These are phyloP conservation scores for Cornus kousa DNA, from an alignment of 148 eudicot species.

Conservation along the genomic window DNA sequence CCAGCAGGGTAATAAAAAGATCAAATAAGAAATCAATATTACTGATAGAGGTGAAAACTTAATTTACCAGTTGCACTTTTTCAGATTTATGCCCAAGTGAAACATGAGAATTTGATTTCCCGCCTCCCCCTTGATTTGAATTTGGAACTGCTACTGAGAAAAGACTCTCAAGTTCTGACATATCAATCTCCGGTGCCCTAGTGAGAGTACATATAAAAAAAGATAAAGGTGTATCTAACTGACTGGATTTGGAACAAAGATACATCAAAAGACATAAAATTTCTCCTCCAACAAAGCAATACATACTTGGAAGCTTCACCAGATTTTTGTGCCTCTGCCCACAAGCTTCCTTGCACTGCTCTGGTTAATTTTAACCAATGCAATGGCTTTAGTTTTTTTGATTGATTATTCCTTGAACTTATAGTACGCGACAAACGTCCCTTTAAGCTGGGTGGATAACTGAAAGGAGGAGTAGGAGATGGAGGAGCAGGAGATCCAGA, in stretches of 20 bases:
- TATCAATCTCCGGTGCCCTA: slow-evolving; percentile 94
- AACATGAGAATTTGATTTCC: slow-evolving; percentile 42
- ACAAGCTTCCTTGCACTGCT: slow-evolving; percentile 92
- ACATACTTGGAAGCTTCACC: slow-evolving; percentile 71
- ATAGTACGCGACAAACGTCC: slow-evolving; percentile 44
- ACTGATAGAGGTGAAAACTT: neutral
- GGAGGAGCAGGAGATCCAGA: slow-evolving; percentile 31
- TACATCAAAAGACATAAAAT: neutral
- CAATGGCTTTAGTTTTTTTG: slow-evolving; percentile 81
- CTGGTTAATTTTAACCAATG: slow-evolving; percentile 88
- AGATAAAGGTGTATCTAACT: slow-evolving; percentile 8
- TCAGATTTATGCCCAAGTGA: slow-evolving; percentile 52
- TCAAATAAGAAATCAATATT: neutral
- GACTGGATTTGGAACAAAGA: neutral
- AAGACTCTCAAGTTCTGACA: slow-evolving; percentile 80
- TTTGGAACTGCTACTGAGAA: slow-evolving; percentile 73
- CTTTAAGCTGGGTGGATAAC: slow-evolving; percentile 36
- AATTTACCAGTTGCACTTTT: slow-evolving; percentile 74
- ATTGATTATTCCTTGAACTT: slow-evolving; percentile 42
- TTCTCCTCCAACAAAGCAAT: neutral
- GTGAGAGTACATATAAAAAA: slow-evolving; percentile 5
- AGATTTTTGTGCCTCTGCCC: slow-evolving; percentile 85
- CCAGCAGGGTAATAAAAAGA: neutral
- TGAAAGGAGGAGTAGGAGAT: slow-evolving; percentile 53
- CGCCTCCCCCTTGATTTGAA: slow-evolving; percentile 45